These are phyloP conservation scores for Lenwebbia sp. DNA, from an alignment of 345 rosid species.

Conservation along the genomic window DNA sequence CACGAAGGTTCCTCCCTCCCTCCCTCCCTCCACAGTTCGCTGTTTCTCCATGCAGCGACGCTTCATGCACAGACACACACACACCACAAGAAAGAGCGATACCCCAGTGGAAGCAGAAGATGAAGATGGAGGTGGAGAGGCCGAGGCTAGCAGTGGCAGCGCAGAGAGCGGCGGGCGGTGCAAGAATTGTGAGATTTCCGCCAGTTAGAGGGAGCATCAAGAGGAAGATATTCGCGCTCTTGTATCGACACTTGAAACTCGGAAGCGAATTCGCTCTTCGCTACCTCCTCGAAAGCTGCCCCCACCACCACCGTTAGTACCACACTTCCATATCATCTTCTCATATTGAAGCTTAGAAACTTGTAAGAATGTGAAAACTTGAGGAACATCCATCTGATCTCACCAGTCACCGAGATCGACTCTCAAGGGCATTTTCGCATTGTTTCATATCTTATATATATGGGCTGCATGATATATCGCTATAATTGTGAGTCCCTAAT, in stretches of 20 bases:
- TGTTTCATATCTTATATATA: not conserved
- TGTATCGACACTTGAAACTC: conserved; percentile 14
- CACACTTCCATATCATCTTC: not conserved
- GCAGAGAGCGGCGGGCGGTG: not conserved
- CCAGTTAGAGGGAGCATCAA: conserved; percentile 32
- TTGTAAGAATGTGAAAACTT: not conserved
- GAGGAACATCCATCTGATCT: not conserved
- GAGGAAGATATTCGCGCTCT: conserved; percentile 19
- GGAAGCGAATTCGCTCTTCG: not conserved
- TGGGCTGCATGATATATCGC: not conserved
- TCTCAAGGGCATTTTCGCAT: not conserved
- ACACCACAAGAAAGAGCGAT: not conserved
- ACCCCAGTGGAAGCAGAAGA: not conserved
- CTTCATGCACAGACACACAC: not conserved
- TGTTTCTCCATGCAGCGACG: not conserved
- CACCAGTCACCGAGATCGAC: not conserved
- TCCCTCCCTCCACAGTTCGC: not conserved
- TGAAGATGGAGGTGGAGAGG: not conserved
- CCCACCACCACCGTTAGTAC: not conserved
- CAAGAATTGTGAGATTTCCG: not conserved
- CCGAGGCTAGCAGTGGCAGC: not conserved
- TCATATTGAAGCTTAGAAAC: not conserved
- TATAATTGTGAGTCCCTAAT: not conserved
- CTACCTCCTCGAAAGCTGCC: not conserved
- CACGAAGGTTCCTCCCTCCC: conserved; percentile 26